phyloP scores from a whole-genome alignment of 352 stramenopile genomes.

The Phytopythium oedochilum region DNA sequence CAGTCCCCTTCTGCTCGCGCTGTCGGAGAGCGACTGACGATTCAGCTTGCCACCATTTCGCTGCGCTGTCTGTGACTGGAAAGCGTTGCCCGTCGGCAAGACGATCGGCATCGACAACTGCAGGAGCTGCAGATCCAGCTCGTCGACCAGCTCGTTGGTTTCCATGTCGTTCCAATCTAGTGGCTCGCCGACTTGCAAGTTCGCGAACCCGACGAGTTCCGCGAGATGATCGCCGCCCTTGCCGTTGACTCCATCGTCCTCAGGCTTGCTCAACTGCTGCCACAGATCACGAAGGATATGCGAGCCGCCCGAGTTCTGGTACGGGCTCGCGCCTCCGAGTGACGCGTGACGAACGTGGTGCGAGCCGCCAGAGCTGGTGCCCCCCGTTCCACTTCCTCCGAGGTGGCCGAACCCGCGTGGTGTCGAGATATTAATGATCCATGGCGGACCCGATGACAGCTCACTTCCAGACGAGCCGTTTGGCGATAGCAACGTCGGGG shows the following conservation, averaged over 20 bases:
- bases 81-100: slow-evolving; percentile 12
- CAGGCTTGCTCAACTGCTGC: slow-evolving; percentile 67
- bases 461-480: slow-evolving; percentile 3
- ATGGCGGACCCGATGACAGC: neutral
- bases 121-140: slow-evolving; percentile 59
- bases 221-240: slow-evolving; percentile 6
- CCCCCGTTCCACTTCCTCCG: neutral
- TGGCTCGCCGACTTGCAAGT: neutral
- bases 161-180: slow-evolving; percentile 10
- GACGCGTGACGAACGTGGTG: slow-evolving; percentile 25
- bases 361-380: neutral
- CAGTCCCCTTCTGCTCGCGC: neutral
- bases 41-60: slow-evolving; percentile 6
- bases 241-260: slow-evolving; percentile 36
- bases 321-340: slow-evolving; percentile 24
- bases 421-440: neutral
- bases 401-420: slow-evolving; percentile 2
- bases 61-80: slow-evolving; percentile 5
- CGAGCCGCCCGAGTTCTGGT: slow-evolving; percentile 20
- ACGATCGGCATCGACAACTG: slow-evolving; percentile 42
- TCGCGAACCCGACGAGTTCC: neutral
- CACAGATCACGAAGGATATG: slow-evolving; percentile 77
- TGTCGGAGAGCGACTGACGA: neutral
- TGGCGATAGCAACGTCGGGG: neutral
- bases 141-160: slow-evolving; percentile 21